These are phyloP conservation scores for Abeoforma whisleri DNA, from an alignment of 78 protist species.

Conservation along the genomic window DNA sequence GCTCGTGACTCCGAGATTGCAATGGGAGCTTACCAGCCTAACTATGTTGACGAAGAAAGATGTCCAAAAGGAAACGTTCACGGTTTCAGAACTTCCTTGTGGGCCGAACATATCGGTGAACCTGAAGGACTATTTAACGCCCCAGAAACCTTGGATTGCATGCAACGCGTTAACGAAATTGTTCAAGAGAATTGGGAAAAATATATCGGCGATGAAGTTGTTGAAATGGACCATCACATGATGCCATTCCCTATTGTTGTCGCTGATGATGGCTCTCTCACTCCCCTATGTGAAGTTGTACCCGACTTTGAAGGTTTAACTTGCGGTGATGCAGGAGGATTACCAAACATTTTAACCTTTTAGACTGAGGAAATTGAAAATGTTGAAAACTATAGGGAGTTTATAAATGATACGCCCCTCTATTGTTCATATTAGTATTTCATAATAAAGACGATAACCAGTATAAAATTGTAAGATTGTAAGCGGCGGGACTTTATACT, in stretches of 20 bases:
- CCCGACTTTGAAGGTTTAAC: too few species aligned
- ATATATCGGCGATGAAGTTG: constrained; percentile 28
- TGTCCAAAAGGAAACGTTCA: constrained; percentile 35
- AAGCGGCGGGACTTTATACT: too few species aligned
- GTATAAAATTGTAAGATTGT: too few species aligned
- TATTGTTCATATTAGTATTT: too few species aligned
- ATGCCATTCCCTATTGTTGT: constrained; percentile 44
- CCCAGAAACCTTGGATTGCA: constrained; percentile 36
- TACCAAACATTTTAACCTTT: too few species aligned
- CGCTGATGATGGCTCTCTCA: constrained; percentile 22
- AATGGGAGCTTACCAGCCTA: constrained; percentile 9
- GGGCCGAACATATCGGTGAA: constrained; percentile 37
- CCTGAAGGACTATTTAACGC: not conserved
- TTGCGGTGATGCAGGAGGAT: too few species aligned
- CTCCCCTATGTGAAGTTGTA: too few species aligned
- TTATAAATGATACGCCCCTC: too few species aligned
- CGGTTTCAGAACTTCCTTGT: constrained; percentile 18
- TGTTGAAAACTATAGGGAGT: too few species aligned
- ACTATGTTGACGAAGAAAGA: too few species aligned
- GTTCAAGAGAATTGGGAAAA: constrained; percentile 17
- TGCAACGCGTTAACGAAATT: not conserved
- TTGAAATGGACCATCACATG: constrained; percentile 37
- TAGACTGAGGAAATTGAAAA: too few species aligned
- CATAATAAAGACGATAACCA: too few species aligned
- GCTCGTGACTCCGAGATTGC: constrained; percentile 24